phyloP scores from a whole-genome alignment of 1,284 basidiomycete genomes.

The Wolfiporia cocos region DNA sequence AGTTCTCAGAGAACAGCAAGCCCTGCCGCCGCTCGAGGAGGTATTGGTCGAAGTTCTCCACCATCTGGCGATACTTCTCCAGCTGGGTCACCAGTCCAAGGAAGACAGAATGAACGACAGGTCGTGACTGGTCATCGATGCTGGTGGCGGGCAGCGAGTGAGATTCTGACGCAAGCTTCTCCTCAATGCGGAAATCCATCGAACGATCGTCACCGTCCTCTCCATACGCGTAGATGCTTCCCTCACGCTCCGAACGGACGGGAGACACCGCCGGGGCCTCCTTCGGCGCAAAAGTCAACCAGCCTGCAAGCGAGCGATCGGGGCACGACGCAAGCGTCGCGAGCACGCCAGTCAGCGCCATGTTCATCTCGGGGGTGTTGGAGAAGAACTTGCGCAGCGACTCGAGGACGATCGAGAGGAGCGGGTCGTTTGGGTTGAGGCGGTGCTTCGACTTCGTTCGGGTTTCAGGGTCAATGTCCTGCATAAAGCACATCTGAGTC shows the following conservation, averaged over 20 bases:
- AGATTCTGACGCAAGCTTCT: constrained; percentile 53
- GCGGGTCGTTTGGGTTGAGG: constrained; percentile 74
- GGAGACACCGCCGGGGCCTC: constrained; percentile 24
- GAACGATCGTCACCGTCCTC: constrained; percentile 71
- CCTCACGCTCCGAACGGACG: constrained; percentile 13
- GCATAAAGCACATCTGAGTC: constrained; percentile 50
- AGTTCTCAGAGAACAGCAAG: constrained; percentile 87
- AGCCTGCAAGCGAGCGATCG: constrained; percentile 81
- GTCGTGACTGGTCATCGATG: constrained; percentile 65
- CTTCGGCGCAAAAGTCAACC: constrained; percentile 67
- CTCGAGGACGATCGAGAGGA: constrained; percentile 69
- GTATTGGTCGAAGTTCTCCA: constrained; percentile 81
- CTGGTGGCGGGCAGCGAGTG: constrained; percentile 57
- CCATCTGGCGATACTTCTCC: constrained; percentile 67
- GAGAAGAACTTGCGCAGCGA: constrained; percentile 76
- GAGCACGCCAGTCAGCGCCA: constrained; percentile 81
- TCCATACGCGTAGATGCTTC: constrained; percentile 21
- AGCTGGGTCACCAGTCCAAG: constrained; percentile 75
- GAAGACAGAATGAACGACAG: constrained; percentile 75
- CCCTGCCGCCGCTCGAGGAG: constrained; percentile 85
- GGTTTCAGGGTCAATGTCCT: constrained; percentile 34
- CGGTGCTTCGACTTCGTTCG: constrained; percentile 55
- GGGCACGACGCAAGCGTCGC: constrained; percentile 79
- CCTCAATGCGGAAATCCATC: constrained; percentile 67
- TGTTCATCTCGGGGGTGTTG: constrained; percentile 82